phyloP scores from a whole-genome alignment of 1,284 basidiomycete species.

The Sphaerobolus stellatus region DNA sequence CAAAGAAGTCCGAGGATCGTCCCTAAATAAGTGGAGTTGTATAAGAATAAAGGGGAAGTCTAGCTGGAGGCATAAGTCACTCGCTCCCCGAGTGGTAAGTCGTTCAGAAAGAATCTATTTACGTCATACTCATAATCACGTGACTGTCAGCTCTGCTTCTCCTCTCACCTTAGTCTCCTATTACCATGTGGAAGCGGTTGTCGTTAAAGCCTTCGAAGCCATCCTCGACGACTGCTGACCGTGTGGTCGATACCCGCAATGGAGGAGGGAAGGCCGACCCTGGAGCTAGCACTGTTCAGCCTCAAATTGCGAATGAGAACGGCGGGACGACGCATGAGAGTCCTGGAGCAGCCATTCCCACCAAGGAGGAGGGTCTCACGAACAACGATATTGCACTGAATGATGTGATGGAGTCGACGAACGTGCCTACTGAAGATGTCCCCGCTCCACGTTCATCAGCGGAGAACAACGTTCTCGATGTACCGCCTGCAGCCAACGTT shows the following conservation, averaged over 20 bases:
- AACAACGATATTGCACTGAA: neutral
- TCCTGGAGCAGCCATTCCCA: no score
- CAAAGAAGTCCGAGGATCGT: no score
- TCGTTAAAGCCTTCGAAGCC: neutral
- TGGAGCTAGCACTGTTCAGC: neutral
- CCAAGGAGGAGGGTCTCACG: neutral
- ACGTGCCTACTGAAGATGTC: neutral
- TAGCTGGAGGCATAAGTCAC: no score
- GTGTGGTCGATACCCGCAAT: neutral
- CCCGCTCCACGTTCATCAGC: neutral
- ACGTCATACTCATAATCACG: no score
- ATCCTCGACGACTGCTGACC: neutral
- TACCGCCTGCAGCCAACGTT: neutral
- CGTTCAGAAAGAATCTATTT: no score
- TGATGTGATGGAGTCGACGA: neutral
- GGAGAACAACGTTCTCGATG: neutral
- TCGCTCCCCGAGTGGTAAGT: no score
- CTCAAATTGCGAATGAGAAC: neutral
- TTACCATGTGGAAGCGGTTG: slow-evolving; percentile 11
- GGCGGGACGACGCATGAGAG: neutral
- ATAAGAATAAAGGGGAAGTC: no score
- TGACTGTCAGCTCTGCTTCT: no score
- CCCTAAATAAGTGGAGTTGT: no score
- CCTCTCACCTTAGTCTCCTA: no score
- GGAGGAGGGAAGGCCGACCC: neutral